Percentiles rank a stretch among this genome's conserved stretches.
phyloP scores from a whole-genome alignment of 2,329 filamentous ascomycete genomes.

The Xylariaceae sp. region DNA sequence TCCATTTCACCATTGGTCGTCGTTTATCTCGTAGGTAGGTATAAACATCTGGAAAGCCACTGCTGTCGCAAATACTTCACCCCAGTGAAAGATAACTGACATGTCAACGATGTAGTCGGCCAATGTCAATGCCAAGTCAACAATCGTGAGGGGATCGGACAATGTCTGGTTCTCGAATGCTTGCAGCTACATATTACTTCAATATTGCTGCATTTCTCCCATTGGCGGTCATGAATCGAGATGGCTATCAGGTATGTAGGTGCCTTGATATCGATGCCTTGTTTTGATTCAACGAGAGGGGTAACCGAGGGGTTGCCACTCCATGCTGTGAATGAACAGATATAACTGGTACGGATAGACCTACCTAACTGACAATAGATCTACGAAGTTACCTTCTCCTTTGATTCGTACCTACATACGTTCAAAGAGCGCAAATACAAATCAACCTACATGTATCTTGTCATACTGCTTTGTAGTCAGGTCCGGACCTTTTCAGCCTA shows the following conservation, averaged over 20 bases:
- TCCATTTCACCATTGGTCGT: background rate
- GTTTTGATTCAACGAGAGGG: conserved; percentile 12
- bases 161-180: background rate
- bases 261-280: background rate
- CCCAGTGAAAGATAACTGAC: background rate
- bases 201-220: background rate
- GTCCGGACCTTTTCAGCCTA: background rate
- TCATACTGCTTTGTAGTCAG: background rate
- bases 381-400: background rate
- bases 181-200: background rate
- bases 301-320: background rate
- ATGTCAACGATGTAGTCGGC: background rate
- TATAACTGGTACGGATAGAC: background rate
- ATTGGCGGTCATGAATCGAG: background rate
- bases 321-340: conserved; percentile 2
- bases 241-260: too few relatives aligned
- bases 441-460: background rate
- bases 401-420: background rate
- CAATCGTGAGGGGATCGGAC: background rate
- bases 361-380: background rate
- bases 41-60: background rate
- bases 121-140: conserved; percentile 13
- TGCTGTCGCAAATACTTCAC: too few relatives aligned
- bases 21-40: too few relatives aligned
- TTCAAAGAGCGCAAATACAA: background rate